Conservation (phyloP, 129 eudicot species). For the Pulicaria dysenterica region DNA sequence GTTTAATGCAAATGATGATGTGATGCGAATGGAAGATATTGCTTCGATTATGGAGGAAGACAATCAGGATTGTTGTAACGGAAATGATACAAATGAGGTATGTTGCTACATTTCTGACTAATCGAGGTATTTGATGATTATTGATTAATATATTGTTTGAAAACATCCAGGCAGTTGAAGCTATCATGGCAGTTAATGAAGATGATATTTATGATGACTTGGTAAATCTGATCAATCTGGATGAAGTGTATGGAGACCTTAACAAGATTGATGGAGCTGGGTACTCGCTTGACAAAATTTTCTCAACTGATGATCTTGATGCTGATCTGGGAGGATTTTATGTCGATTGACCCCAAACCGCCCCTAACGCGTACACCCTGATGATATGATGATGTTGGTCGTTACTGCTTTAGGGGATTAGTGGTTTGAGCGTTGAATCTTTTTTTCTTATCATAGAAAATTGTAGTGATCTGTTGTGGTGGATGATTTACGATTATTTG, state of each 20-base stretch:
- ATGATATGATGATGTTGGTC: not conserved
- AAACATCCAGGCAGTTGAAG: constrained; percentile 19
- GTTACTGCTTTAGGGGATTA: not conserved
- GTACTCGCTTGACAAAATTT: not conserved
- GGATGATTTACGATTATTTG: no score
- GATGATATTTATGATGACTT: constrained; percentile 19
- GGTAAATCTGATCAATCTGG: constrained; percentile 27
- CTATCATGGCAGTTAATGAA: not conserved
- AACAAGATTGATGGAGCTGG: constrained; percentile 13
- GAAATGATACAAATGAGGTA: constrained; percentile 40
- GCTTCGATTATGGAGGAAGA: constrained; percentile 30
- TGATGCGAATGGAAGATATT: constrained; percentile 38
- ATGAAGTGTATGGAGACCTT: not conserved
- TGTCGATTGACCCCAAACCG: constrained; percentile 34
- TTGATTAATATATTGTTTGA: constrained; percentile 11
- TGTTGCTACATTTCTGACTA: not conserved
- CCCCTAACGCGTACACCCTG: not conserved
- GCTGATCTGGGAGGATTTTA: constrained; percentile 13
- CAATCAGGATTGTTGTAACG: no score
- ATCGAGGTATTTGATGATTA: not conserved
- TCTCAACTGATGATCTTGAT: constrained; percentile 30
- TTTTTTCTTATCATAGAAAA: no score
- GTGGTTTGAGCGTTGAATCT: no score
- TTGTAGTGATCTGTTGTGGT: no score
- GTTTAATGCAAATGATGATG: constrained; percentile 6